Evolutionary conservation across 306 rosid species (phyloP), one percentile per base, ranked within the genome.

Genomic region (Castanea mollissima): DNA sequence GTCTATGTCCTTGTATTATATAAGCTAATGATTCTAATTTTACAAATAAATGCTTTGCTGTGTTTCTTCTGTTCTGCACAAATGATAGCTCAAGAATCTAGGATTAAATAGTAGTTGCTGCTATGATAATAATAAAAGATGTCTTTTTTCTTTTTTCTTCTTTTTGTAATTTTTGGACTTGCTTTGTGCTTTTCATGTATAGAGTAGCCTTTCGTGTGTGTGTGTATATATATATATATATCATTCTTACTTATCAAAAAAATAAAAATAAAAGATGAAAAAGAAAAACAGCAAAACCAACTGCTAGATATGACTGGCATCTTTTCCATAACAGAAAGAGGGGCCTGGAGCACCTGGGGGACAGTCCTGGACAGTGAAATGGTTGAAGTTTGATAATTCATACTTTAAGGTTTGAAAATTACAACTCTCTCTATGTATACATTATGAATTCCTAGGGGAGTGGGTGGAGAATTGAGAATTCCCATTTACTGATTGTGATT

Each of bases 341-440:
- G 98, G 98, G 57, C 99, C 99, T 0, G 99, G 99, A 81, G 97
- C 96, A 68, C 96, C 99, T 27, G 99, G 99, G 73, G 99, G 99
- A 75, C 98, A 96, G 77, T 96, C 99, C 69, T 96, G 98, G 99
- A 96, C 99, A 0, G 92, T 13, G 71, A 87, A 91, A 77, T 96
- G 98, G 99, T 83, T 96, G 89, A 96, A 96, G 88, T 96, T 96
- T 82, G 96, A 96, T 80, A 96, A 96, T 84, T 91, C 94, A 35
- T 96, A 93, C 88, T 96, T 93, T 85, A 96, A 88, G 99, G 99
- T 95, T 74, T 31, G 81, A 58, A 63, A 74, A 32, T 76, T 38
- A 57, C 31, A 49, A 79, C 55, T 41, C 75, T 4, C 69, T 75
- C 60, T 56, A n/a, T 46, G n/a, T 76, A 57, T 74, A 11, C 9